A percentile compares a stretch with the other conserved stretches of the same genome.
Conservation (phyloP, 139 green algal species). For the Chlamydomonas schloesseri region DNA sequence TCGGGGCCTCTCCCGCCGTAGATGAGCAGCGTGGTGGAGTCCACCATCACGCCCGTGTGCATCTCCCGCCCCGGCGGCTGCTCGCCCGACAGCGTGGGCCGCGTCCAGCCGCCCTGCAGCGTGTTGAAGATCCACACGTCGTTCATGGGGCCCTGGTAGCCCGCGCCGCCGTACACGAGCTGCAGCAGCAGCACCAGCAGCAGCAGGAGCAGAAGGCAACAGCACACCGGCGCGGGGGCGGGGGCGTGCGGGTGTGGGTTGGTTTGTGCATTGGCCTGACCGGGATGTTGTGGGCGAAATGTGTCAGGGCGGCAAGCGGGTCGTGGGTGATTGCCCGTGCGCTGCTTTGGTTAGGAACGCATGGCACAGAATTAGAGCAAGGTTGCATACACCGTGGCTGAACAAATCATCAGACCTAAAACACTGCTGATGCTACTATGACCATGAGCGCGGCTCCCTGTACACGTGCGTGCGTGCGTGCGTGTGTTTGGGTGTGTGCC, state of each 20-base stretch:
- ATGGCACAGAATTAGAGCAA: too few relatives aligned
- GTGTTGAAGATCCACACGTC: constrained; percentile 79
- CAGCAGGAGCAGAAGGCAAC: neutral
- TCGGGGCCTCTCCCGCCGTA: constrained; percentile 65
- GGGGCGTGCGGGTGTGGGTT: neutral
- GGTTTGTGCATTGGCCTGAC: too few relatives aligned
- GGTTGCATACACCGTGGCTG: too few relatives aligned
- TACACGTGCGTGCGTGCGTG: too few relatives aligned
- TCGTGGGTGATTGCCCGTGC: too few relatives aligned
- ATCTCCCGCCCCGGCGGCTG: constrained; percentile 68
- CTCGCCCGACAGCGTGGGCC: constrained; percentile 20
- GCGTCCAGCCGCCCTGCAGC: constrained; percentile 45
- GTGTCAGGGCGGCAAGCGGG: too few relatives aligned
- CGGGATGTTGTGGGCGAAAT: too few relatives aligned
- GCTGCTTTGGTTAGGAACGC: too few relatives aligned
- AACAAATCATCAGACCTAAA: too few relatives aligned
- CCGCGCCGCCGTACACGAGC: constrained; percentile 77
- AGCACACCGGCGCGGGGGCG: neutral
- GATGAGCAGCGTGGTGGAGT: constrained; percentile 62
- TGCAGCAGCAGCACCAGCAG: constrained; percentile 4
- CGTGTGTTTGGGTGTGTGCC: too few relatives aligned
- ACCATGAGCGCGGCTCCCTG: too few relatives aligned
- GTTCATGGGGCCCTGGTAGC: constrained; percentile 64
- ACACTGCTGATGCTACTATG: too few relatives aligned
- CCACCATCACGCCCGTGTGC: constrained; percentile 69